phyloP scores from a whole-genome alignment of 768 basidiomycete genomes.

The Dictyophora rubrovolvata region DNA sequence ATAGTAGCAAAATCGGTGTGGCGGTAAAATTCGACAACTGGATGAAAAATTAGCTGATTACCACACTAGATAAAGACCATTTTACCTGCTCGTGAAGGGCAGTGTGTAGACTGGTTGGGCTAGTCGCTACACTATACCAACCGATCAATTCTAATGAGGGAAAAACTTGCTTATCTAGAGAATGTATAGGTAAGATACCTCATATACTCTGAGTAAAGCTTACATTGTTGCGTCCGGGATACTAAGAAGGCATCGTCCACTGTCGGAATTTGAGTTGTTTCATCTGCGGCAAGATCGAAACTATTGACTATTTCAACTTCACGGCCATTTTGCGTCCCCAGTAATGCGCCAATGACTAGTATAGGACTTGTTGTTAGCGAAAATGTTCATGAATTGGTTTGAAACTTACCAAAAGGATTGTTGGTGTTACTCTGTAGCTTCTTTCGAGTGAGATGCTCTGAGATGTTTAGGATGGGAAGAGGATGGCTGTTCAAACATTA shows the following conservation, averaged over 20 bases:
- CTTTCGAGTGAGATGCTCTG: constrained; percentile 84
- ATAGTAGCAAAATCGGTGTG: constrained; percentile 68
- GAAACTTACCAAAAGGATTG: constrained; percentile 52
- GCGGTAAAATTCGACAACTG: constrained; percentile 83
- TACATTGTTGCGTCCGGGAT: constrained; percentile 82
- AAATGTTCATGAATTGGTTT: not conserved
- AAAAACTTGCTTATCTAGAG: constrained; percentile 92
- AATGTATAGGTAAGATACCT: not conserved
- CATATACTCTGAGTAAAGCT: not conserved
- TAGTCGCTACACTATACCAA: constrained; percentile 87
- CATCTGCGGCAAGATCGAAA: constrained; percentile 69
- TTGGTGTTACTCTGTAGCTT: constrained; percentile 58
- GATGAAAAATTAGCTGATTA: not conserved
- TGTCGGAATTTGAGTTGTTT: constrained; percentile 20
- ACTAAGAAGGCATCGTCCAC: constrained; percentile 79
- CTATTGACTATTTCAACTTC: constrained; percentile 97
- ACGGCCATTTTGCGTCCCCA: constrained; percentile 89
- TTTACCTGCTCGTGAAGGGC: constrained; percentile 76
- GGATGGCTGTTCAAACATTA: constrained; percentile 61
- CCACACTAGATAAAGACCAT: constrained; percentile 3
- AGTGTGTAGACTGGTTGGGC: constrained; percentile 66
- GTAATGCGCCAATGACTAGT: constrained; percentile 81
- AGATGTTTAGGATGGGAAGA: constrained; percentile 91
- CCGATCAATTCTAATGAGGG: constrained; percentile 96
- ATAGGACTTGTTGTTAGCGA: not conserved